Percentiles rank a stretch among this genome's conserved stretches.
Conservation (phyloP, 345 rosid species). For the Luvunga scandens region DNA sequence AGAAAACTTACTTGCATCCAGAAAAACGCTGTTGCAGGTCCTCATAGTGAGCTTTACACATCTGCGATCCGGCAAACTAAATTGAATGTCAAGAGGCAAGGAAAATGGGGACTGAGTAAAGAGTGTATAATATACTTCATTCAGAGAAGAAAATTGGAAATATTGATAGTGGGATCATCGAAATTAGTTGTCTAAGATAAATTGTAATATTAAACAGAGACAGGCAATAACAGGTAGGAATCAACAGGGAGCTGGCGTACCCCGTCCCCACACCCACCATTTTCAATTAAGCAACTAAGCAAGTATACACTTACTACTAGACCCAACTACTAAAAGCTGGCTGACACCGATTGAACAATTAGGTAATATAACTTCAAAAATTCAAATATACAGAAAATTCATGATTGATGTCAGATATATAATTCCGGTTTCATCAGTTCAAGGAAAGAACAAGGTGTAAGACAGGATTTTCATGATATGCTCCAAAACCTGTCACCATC, state of each 20-base stretch:
- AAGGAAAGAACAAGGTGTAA: neutral
- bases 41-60: slow-evolving; percentile 75
- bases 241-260: neutral
- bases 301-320: neutral
- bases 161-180: neutral
- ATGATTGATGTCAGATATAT: neutral
- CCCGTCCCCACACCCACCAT: neutral
- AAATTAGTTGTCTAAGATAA: neutral
- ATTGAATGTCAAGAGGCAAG: neutral
- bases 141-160: neutral
- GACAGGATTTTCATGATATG: neutral
- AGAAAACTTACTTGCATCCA: slow-evolving; percentile 60
- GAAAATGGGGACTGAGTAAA: neutral
- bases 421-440: neutral
- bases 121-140: neutral
- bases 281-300: neutral
- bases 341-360: neutral
- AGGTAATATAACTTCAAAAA: neutral
- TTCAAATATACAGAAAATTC: neutral
- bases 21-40: slow-evolving; percentile 58
- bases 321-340: neutral
- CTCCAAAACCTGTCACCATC: neutral
- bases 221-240: too few species aligned
- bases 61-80: slow-evolving; percentile 38
- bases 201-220: neutral